These are phyloP conservation scores for Musa acuminata DNA, from an alignment of 176 grass and related monocot genomes.

Conservation along the genomic window DNA sequence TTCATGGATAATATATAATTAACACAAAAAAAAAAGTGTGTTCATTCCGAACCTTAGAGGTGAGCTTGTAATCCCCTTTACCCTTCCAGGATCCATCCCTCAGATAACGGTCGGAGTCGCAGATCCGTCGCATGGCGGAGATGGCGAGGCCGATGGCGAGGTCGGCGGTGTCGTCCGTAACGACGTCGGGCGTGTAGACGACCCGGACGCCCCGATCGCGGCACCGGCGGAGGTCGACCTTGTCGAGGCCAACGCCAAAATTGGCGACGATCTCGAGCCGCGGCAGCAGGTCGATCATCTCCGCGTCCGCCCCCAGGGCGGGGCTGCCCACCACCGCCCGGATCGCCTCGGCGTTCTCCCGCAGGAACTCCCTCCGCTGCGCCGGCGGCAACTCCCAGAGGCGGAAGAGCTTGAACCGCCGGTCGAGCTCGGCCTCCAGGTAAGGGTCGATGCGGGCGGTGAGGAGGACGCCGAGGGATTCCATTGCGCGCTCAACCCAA, in stretches of 20 bases:
- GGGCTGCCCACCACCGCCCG: constrained; percentile 14
- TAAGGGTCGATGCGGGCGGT: constrained; percentile 2
- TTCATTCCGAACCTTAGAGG: constrained; percentile 24
- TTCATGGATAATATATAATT: no score
- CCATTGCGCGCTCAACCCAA: neutral
- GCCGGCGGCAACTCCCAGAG: constrained; percentile 12
- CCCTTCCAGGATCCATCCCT: constrained; percentile 27
- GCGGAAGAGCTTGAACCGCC: constrained; percentile 24
- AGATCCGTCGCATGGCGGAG: constrained; percentile 33
- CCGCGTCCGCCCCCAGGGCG: neutral
- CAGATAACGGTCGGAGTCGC: constrained; percentile 27
- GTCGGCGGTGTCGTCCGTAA: constrained; percentile 32
- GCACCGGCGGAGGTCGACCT: constrained; percentile 42
- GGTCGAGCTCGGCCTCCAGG: constrained; percentile 21
- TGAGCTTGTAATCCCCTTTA: constrained; percentile 30
- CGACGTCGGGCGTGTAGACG: constrained; percentile 34
- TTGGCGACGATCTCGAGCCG: constrained; percentile 30
- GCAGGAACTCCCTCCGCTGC: constrained; percentile 8
- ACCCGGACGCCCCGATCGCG: constrained; percentile 29
- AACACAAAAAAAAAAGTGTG: neutral
- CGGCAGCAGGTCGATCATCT: constrained; percentile 26
- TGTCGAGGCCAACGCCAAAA: constrained; percentile 40
- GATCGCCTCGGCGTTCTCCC: constrained; percentile 1
- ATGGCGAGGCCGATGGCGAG: constrained; percentile 46
- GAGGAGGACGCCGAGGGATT: constrained; percentile 14